Base-by-base conservation (phyloP, 73 alveolate species). In the Symbiodinium natans region DNA sequence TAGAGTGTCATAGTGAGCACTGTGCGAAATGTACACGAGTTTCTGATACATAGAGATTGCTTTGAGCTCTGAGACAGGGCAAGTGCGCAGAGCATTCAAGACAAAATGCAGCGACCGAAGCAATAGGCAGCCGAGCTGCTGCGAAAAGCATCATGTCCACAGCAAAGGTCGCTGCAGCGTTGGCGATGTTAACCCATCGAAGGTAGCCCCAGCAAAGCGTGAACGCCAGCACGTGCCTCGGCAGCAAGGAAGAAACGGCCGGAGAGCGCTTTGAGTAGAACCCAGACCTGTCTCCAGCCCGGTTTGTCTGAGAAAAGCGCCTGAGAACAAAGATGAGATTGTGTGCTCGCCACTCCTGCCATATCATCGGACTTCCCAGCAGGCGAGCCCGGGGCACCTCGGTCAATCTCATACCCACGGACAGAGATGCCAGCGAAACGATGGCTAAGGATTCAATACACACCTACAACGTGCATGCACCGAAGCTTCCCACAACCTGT, bases 291-390 rank as follows among this genome's bases (percentile, higher is more conserved):
- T 21, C 36, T 71, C 36, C 15, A 10, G 7, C 2, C 25, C 80
- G 80, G n/a, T n/a, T n/a, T n/a, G n/a, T 46, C 59, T 46, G 59
- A 46, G 59, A 13, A n/a, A 38, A 86, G 80, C 11, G 31, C 97
- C 97, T 74, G 41, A 31, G 36, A n/a, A 90, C 97, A 71, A 90
- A 90, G 46, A 90, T 73, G 54, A 41, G 80, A 19, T 90, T 90
- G 97, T 90, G 97, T 2, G 89, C 97, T 17, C 97, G 87, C 97
- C 97, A 90, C 39, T 90, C 97, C 80, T 90, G 97, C 97, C 97
- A 90, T 31, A 90, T 90, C 97, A 90, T 90, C 27, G 97, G 97
- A 33, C 97, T 90, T 15, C 97, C 97, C 97, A 90, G 33, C 89
- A 90, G 80, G 13, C 97, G 97, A 4, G 97, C 97, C 10, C 88